A percentile compares a stretch with the other conserved stretches of the same genome.
Evolutionary conservation across 176 grass and related monocot species (phyloP).

Genomic region (Tillandsia fasciculata): DNA sequence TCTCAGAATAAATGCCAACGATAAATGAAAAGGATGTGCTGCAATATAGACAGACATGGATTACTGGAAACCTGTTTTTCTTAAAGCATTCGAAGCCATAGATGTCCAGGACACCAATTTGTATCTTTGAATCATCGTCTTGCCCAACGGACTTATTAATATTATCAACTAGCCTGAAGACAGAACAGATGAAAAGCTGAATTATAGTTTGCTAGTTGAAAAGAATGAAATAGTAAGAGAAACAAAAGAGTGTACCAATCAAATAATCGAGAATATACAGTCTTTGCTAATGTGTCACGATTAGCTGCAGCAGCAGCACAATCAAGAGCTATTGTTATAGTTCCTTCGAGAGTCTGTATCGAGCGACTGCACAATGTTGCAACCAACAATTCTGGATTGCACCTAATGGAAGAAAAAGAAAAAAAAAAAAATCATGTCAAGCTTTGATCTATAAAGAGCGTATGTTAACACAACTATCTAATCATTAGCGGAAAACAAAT

Average conservation of each 20-base stretch:
- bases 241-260: slow-evolving; percentile 60
- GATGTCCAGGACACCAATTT: slow-evolving; percentile 98
- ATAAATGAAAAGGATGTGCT: neutral
- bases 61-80: slow-evolving; percentile 61
- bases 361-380: slow-evolving; percentile 73
- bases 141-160: slow-evolving; percentile 99
- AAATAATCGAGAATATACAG: slow-evolving; percentile 90
- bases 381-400: slow-evolving; percentile 64
- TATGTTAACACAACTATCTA: neutral
- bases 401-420: slow-evolving; percentile 50
- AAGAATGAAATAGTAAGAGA: slow-evolving; percentile 13
- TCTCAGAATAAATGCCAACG: neutral
- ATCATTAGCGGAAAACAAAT: neutral
- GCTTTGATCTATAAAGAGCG: neutral
- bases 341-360: slow-evolving; percentile 91
- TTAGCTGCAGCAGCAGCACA: slow-evolving; percentile 77
- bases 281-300: slow-evolving; percentile 88
- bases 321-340: slow-evolving; percentile 81
- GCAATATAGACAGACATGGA: neutral
- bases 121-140: slow-evolving; percentile 78
- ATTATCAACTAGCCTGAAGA: slow-evolving; percentile 87
- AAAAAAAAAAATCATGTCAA: neutral
- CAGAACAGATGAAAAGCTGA: neutral
- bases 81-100: slow-evolving; percentile 98
- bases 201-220: neutral